phyloP scores from a whole-genome alignment of 2,329 filamentous ascomycete species.

The Cytospora piceae region DNA sequence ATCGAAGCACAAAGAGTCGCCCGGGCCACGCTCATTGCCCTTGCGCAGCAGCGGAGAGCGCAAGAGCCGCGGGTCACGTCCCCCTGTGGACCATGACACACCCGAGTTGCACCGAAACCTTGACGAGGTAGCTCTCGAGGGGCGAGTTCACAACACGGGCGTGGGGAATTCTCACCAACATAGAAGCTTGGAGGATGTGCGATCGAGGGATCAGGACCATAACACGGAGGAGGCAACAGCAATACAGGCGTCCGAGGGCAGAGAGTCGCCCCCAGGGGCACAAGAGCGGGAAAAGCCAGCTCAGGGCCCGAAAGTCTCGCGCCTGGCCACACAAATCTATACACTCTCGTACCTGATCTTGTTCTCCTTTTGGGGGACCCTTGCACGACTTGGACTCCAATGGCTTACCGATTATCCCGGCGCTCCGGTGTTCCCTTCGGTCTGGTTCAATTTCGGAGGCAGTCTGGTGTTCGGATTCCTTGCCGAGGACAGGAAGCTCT shows the following conservation, averaged over 20 bases:
- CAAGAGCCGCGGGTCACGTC: conserved; percentile 9
- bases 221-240: conserved; percentile 7
- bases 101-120: conserved; percentile 34
- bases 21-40: background rate
- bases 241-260: background rate
- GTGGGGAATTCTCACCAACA: conserved; percentile 41
- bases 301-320: conserved; percentile 44
- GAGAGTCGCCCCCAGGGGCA: background rate
- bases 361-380: conserved; percentile 82
- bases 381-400: conserved; percentile 80
- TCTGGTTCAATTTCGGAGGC: conserved; percentile 89
- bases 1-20: background rate
- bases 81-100: conserved; percentile 33
- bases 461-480: conserved; percentile 86
- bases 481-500: conserved; percentile 75
- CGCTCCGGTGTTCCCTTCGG: conserved; percentile 73
- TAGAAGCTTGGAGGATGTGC: conserved; percentile 43
- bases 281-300: conserved; percentile 12
- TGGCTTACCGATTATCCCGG: conserved; percentile 79
- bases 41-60: background rate
- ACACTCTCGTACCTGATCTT: conserved; percentile 81
- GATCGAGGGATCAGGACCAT: conserved; percentile 34
- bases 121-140: conserved; percentile 33
- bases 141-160: conserved; percentile 38
- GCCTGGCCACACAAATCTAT: conserved; percentile 63